phyloP scores from a whole-genome alignment of 1,284 basidiomycete genomes.

The Malassezia psittaci region DNA sequence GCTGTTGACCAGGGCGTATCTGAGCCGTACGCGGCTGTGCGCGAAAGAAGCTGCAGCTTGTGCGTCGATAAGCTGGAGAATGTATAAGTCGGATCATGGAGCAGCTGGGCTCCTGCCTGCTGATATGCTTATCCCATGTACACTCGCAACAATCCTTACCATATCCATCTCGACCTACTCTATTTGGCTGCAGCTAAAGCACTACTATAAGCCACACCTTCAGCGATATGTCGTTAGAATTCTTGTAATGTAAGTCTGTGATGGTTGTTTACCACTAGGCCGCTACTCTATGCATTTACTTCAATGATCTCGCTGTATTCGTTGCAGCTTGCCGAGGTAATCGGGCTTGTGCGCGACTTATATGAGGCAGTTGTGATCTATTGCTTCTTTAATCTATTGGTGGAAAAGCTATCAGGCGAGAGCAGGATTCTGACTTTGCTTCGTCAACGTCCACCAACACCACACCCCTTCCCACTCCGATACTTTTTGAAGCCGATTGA shows the following conservation, averaged over 20 bases:
- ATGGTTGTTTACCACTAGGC: constrained; percentile 40
- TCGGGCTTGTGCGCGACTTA: constrained; percentile 85
- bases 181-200: constrained; percentile 74
- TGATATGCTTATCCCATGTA: constrained; percentile 56
- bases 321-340: constrained; percentile 85
- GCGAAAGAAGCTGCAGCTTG: too few species aligned
- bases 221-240: constrained; percentile 83
- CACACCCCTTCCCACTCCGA: constrained; percentile 71
- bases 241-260: constrained; percentile 64
- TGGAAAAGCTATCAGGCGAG: constrained; percentile 77
- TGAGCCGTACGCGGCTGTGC: too few species aligned
- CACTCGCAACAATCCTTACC: constrained; percentile 55
- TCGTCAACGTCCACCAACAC: constrained; percentile 76
- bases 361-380: constrained; percentile 94
- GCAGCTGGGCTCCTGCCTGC: constrained; percentile 41
- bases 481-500: constrained; percentile 37
- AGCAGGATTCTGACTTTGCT: constrained; percentile 79
- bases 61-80: too few species aligned
- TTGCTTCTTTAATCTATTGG: constrained; percentile 52
- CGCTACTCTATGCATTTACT: constrained; percentile 80
- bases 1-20: too few species aligned
- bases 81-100: too few species aligned
- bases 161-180: constrained; percentile 70
- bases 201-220: constrained; percentile 44
- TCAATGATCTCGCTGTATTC: constrained; percentile 90